These are phyloP conservation scores for Colletotrichum sp. DNA, from an alignment of 2,329 filamentous ascomycete genomes.

Conservation along the genomic window DNA sequence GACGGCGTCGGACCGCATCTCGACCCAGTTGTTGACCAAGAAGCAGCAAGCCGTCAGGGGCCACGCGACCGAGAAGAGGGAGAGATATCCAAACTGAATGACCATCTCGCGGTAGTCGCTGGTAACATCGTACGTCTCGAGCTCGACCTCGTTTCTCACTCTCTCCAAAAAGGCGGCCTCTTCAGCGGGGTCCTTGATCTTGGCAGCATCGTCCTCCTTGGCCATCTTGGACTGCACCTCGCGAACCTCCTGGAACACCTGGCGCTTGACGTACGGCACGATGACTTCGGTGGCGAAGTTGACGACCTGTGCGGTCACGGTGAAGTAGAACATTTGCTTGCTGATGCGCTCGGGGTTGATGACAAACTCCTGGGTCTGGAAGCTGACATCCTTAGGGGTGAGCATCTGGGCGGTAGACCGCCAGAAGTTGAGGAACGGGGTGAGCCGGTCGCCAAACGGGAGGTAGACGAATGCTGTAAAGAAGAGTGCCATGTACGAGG, in stretches of 20 bases:
- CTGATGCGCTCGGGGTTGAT: slow-evolving; percentile 85
- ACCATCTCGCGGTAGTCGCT: slow-evolving; percentile 93
- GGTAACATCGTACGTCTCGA: slow-evolving; percentile 88
- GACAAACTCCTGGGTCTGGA: slow-evolving; percentile 70
- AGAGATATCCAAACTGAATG: slow-evolving; percentile 84
- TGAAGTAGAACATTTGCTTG: slow-evolving; percentile 95
- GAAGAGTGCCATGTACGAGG: slow-evolving; percentile 90
- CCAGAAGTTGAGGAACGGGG: slow-evolving; percentile 87
- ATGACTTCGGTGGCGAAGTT: slow-evolving; percentile 85
- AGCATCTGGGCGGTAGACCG: slow-evolving; percentile 75
- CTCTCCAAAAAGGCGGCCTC: slow-evolving; percentile 82
- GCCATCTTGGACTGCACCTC: slow-evolving; percentile 67
- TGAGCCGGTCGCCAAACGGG: slow-evolving; percentile 83
- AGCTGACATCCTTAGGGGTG: slow-evolving; percentile 75
- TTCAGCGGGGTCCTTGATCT: slow-evolving; percentile 71
- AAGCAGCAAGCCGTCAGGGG: slow-evolving; percentile 90
- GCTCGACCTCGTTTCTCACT: slow-evolving; percentile 81
- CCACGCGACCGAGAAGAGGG: slow-evolving; percentile 93
- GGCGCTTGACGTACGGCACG: slow-evolving; percentile 84
- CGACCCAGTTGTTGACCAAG: slow-evolving; percentile 94
- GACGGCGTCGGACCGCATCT: slow-evolving; percentile 89
- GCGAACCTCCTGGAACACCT: slow-evolving; percentile 79
- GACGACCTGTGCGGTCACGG: slow-evolving; percentile 90
- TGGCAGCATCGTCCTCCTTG: slow-evolving; percentile 53
- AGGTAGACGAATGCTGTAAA: slow-evolving; percentile 95